Evolutionary conservation across 2,329 filamentous ascomycete species (phyloP), one percentile per base, ranked within the genome.

Genomic region (Curvularia hawaiiensis): DNA sequence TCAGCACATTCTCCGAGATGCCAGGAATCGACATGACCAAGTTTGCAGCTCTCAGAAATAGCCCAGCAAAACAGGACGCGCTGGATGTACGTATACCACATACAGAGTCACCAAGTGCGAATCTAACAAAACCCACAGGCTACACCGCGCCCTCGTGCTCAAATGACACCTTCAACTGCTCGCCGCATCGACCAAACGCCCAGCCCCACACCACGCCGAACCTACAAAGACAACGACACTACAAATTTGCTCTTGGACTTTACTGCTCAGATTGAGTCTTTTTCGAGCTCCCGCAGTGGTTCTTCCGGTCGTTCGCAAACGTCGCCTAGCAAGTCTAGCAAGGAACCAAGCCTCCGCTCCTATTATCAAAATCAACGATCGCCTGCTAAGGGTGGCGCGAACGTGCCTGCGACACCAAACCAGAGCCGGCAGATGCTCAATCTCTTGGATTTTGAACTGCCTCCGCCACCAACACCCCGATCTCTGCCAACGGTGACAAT

Each of bases 401-500:
- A 64, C 44, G 63, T 72, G 12, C 67, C 70, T n/a, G 56, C 64
- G n/a, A 74, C 71, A 24, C 73, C 72, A 45, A 63, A 62, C 39
- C 71, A 72, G 28, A 72, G 66, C 40, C 70, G 72, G 7, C 70
- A 74, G 8, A 61, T 75, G 44, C 47, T 75, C 47, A 74, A 75
- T 41, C 61, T 75, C 4, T 85, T 96, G 46, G 92, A 96, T 76
- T 95, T 96, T 72, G 95, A 98, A 69, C 90, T 98, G 10, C 92
- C 93, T n/a, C 92, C 94, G 0, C 88, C 92, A 65, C 92, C 94
- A 2, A 98, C 95, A 0, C 95, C 95, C 14, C 88, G 94, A 60
- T 97, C 92, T 54, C 85, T 98, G 38, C 95, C 95, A 0, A 91
- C 89, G 9, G 90, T 98, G 65, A 97, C 93, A 2, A 91, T 95